phyloP scores from a whole-genome alignment of 2,329 filamentous ascomycete genomes.

The Trematosphaeria pertusa region DNA sequence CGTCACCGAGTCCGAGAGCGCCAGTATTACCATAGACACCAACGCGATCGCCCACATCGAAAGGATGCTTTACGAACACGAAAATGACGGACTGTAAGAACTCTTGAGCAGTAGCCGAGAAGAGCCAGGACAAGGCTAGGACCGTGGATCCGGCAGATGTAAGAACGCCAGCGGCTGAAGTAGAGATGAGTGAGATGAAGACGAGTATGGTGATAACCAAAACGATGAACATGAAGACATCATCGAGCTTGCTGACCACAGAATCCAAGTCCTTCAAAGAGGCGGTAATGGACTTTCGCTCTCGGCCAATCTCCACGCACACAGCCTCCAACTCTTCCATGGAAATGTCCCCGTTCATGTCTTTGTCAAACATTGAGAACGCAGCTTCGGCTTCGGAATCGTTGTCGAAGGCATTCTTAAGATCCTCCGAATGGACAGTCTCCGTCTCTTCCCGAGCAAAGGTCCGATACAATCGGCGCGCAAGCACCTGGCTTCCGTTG shows the following conservation, averaged over 20 bases:
- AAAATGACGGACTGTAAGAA: conserved; percentile 94
- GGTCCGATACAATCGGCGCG: conserved; percentile 86
- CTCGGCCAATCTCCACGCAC: conserved; percentile 91
- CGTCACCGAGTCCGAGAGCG: conserved; percentile 77
- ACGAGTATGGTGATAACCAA: conserved; percentile 81
- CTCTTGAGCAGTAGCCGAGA: conserved; percentile 91
- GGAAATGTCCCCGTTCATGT: conserved; percentile 94
- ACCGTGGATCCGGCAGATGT: conserved; percentile 86
- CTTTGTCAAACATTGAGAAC: conserved; percentile 93
- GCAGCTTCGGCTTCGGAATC: conserved; percentile 88
- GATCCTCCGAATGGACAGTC: conserved; percentile 77
- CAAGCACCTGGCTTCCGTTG: conserved; percentile 79
- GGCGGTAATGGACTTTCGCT: conserved; percentile 93
- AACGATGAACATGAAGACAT: conserved; percentile 88
- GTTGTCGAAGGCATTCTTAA: conserved; percentile 79
- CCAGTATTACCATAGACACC: conserved; percentile 91
- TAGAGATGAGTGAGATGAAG: conserved; percentile 87
- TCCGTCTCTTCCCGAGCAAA: conserved; percentile 78
- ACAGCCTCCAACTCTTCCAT: conserved; percentile 94
- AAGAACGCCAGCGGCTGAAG: conserved; percentile 88
- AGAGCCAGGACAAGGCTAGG: conserved; percentile 90
- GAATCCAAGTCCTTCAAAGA: conserved; percentile 95
- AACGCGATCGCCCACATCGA: conserved; percentile 93
- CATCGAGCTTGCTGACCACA: conserved; percentile 87
- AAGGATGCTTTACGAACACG: conserved; percentile 96